Evolutionary conservation across 2,329 filamentous ascomycete genomes (phyloP).

Genomic region (Fusarium mangiferae): DNA sequence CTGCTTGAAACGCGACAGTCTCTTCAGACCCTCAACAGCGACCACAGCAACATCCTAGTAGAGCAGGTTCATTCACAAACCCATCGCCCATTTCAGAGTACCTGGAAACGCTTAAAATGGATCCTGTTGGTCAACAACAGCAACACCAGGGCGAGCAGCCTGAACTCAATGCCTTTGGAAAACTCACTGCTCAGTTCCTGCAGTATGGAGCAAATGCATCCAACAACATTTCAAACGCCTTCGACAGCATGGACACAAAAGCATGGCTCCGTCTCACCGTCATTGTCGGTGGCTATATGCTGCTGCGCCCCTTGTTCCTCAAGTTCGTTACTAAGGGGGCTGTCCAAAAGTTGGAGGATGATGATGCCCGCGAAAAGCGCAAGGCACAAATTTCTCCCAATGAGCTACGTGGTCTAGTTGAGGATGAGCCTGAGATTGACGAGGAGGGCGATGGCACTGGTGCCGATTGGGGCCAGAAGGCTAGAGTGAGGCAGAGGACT

Average conservation of each 20-base stretch:
- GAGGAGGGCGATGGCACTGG: slow-evolving; percentile 58
- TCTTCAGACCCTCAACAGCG: background rate
- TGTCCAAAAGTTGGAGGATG: slow-evolving; percentile 71
- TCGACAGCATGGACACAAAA: slow-evolving; percentile 62
- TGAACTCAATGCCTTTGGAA: slow-evolving; percentile 49
- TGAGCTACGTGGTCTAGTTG: slow-evolving; percentile 67
- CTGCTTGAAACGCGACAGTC: background rate
- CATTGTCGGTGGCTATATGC: slow-evolving; percentile 77
- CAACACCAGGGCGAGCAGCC: slow-evolving; percentile 41
- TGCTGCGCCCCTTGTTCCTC: slow-evolving; percentile 79
- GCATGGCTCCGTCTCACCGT: slow-evolving; percentile 75
- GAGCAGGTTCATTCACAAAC: background rate
- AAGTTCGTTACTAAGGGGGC: slow-evolving; percentile 72
- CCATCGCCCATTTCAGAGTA: background rate
- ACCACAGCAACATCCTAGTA: background rate
- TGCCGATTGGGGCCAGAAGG: slow-evolving; percentile 76
- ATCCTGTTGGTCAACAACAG: slow-evolving; percentile 42
- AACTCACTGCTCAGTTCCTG: slow-evolving; percentile 46
- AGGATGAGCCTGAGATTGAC: slow-evolving; percentile 62
- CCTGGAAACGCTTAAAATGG: slow-evolving; percentile 26
- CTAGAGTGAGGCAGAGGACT: slow-evolving; percentile 73
- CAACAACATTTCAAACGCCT: slow-evolving; percentile 61
- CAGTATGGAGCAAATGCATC: slow-evolving; percentile 52
- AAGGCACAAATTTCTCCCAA: slow-evolving; percentile 71
- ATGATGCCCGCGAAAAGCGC: slow-evolving; percentile 63